A percentile compares a stretch with the other conserved stretches of the same genome.
Conservation (phyloP, 2,329 filamentous ascomycete species). For the Cephalotrichum gorgonifer region DNA sequence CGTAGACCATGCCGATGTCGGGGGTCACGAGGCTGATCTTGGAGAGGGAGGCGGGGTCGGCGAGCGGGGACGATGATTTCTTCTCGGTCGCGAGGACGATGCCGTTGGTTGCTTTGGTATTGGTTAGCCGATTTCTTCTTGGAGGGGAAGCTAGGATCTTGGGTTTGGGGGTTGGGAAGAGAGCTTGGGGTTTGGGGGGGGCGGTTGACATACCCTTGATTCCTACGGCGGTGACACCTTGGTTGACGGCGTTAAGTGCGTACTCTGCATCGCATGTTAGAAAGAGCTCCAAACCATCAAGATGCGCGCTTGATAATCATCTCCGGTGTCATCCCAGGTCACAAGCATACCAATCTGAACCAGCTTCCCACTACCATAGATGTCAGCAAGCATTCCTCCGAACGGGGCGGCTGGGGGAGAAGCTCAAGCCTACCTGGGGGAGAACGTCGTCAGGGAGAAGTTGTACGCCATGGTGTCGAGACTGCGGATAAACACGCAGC, state of each 20-base stretch:
- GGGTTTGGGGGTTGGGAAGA: no score
- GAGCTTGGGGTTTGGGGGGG: no score
- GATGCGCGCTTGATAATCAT: neutral
- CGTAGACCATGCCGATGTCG: slow-evolving; percentile 99
- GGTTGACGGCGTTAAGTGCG: slow-evolving; percentile 97
- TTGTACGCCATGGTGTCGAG: slow-evolving; percentile 10
- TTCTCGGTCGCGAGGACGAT: slow-evolving; percentile 99
- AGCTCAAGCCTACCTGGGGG: slow-evolving; percentile 67
- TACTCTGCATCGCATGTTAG: slow-evolving; percentile 56
- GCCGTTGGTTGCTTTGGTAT: slow-evolving; percentile 80
- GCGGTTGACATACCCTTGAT: slow-evolving; percentile 68
- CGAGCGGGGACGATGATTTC: slow-evolving; percentile 95
- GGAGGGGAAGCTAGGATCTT: neutral
- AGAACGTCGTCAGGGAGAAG: slow-evolving; percentile 99
- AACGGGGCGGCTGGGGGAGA: slow-evolving; percentile 11
- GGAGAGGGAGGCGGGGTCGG: slow-evolving; percentile 87
- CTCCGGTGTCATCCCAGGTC: neutral
- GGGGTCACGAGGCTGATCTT: slow-evolving; percentile 98
- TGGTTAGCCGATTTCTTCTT: neutral
- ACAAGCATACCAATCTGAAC: slow-evolving; percentile 72
- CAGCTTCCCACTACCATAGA: slow-evolving; percentile 75
- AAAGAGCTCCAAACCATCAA: neutral
- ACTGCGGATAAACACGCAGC: neutral
- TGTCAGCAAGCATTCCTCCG: slow-evolving; percentile 37
- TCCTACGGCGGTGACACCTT: slow-evolving; percentile 94